Evolutionary conservation across 805 yeast species (phyloP).

Genomic region (Candida oleophila): DNA sequence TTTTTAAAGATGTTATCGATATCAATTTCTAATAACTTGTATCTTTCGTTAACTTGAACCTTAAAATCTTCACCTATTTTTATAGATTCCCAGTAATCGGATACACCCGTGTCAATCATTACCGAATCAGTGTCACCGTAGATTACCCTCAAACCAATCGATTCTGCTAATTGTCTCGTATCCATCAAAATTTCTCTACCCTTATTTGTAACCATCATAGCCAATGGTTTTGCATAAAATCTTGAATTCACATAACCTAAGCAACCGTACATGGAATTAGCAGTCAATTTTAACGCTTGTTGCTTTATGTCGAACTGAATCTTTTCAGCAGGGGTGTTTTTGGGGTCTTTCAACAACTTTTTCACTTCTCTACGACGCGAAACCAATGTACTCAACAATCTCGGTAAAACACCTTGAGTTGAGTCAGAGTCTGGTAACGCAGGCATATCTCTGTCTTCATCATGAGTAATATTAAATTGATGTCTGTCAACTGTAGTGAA

Average conservation of each 20-base stretch:
- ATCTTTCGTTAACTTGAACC: conserved; percentile 80
- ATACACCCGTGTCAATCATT: conserved; percentile 90
- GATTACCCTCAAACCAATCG: conserved; percentile 76
- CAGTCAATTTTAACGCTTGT: conserved; percentile 93
- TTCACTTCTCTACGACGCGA: conserved; percentile 92
- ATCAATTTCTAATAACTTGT: conserved; percentile 85
- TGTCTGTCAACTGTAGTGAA: conserved; percentile 89
- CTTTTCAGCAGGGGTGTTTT: conserved; percentile 58
- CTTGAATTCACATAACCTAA: conserved; percentile 88
- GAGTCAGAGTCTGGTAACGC: conserved; percentile 58
- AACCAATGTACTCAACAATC: conserved; percentile 78
- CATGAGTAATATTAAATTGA: conserved; percentile 35
- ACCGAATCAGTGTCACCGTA: conserved; percentile 99
- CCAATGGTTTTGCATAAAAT: conserved; percentile 93
- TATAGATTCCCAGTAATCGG: conserved; percentile 67
- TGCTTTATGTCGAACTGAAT: conserved; percentile 94
- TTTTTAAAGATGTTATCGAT: conserved; percentile 90
- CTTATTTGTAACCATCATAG: conserved; percentile 90
- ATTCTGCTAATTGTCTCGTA: conserved; percentile 89
- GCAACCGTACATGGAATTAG: conserved; percentile 99
- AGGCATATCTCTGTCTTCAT: conserved; percentile 65
- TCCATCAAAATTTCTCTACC: conserved; percentile 95
- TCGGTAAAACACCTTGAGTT: conserved; percentile 81
- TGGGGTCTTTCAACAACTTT: conserved; percentile 73
- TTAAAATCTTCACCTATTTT: conserved; percentile 85